phyloP scores from a whole-genome alignment of 179 eudicot genomes.

The Corrigiola litoralis region DNA sequence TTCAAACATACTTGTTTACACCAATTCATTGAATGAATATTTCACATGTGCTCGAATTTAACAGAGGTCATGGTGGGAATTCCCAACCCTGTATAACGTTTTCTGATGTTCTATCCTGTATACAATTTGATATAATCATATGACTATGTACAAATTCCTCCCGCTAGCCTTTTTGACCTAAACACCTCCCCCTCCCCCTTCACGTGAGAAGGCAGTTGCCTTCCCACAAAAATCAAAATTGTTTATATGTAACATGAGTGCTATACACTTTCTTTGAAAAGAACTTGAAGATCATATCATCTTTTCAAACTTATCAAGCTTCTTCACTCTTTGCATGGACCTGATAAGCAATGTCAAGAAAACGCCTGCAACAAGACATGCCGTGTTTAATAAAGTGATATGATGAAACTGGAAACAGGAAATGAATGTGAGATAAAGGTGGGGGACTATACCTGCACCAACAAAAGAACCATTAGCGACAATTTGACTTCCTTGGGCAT shows the following conservation, averaged over 20 bases:
- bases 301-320: conserved; percentile 84
- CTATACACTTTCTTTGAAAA: not conserved
- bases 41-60: too few relatives aligned
- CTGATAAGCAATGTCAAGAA: conserved; percentile 57
- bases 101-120: not conserved
- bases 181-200: not conserved
- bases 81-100: too few relatives aligned
- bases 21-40: too few relatives aligned
- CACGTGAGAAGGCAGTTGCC: not conserved
- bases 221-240: not conserved
- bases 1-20: too few relatives aligned
- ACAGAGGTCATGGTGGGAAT: too few relatives aligned
- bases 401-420: not conserved
- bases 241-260: not conserved
- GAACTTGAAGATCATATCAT: conserved; percentile 45
- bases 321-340: conserved; percentile 92
- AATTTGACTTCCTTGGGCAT: conserved; percentile 62
- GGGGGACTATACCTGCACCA: conserved; percentile 63
- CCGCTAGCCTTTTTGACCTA: not conserved
- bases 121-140: conserved; percentile 1
- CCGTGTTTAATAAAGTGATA: not conserved
- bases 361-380: conserved; percentile 55
- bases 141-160: conserved; percentile 14
- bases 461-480: conserved; percentile 71
- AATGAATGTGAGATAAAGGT: not conserved